Percentiles rank a stretch among this genome's conserved stretches.
Conservation (phyloP, 2,329 filamentous ascomycete species). For the Fusarium buharicum region DNA sequence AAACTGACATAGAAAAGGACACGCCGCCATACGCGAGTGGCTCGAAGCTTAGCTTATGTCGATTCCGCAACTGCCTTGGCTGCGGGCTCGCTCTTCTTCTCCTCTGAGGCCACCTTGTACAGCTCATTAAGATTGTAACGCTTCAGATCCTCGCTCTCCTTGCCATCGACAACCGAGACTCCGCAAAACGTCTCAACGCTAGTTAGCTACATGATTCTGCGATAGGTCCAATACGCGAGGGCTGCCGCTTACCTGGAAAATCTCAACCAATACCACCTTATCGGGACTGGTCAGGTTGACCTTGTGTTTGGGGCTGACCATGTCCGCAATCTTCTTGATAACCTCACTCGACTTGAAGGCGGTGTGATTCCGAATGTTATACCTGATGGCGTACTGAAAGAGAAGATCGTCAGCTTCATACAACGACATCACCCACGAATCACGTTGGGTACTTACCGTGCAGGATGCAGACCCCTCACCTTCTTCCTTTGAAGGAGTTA, state of each 20-base stretch:
- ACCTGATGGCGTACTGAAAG: conserved; percentile 81
- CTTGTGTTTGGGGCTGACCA: conserved; percentile 74
- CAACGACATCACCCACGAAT: conserved; percentile 11
- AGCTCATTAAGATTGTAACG: conserved; percentile 82
- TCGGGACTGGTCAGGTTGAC: conserved; percentile 83
- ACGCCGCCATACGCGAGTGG: conserved; percentile 11
- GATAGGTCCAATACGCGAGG: conserved; percentile 37
- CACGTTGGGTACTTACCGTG: conserved; percentile 55
- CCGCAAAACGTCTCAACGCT: conserved; percentile 74
- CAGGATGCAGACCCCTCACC: conserved; percentile 41
- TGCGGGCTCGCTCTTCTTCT: conserved; percentile 33
- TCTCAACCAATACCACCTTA: conserved; percentile 80
- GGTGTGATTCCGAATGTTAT: conserved; percentile 79
- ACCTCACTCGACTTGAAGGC: conserved; percentile 73
- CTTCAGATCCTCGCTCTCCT: conserved; percentile 77
- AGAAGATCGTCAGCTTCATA: conserved; percentile 27
- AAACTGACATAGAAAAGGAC: conserved; percentile 20
- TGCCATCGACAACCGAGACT: conserved; percentile 78
- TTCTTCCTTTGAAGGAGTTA: conserved; percentile 27
- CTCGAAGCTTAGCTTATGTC: conserved; percentile 34
- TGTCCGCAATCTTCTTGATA: conserved; percentile 75
- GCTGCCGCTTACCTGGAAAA: conserved; percentile 73
- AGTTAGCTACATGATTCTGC: conserved; percentile 34
- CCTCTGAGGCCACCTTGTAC: conserved; percentile 57
- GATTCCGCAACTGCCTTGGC: conserved; percentile 32